Evolutionary conservation across 1,284 basidiomycete species (phyloP).

Genomic region (Naganishia liquefaciens): DNA sequence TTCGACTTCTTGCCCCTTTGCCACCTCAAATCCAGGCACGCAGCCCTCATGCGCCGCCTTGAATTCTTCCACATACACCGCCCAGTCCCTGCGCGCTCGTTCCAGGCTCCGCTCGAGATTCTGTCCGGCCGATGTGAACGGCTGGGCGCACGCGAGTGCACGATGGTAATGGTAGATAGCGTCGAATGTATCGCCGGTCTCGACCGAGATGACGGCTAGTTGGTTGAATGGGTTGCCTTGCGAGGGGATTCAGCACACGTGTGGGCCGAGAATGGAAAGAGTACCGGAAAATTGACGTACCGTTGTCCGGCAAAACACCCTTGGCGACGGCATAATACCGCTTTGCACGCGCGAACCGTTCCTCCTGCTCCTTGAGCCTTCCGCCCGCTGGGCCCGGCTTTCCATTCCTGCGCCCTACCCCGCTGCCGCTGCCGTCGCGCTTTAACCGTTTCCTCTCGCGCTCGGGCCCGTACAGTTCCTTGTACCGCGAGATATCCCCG

Average conservation of each 20-base stretch:
- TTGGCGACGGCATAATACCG: conserved; percentile 82
- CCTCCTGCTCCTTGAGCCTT: conserved; percentile 32
- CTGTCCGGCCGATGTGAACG: conserved; percentile 82
- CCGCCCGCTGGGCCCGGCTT: conserved; percentile 34
- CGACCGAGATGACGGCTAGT: conserved; percentile 86
- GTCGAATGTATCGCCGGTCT: conserved; percentile 76
- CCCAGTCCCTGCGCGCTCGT: conserved; percentile 63
- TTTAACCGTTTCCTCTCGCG: conserved; percentile 38
- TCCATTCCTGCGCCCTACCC: conserved; percentile 39
- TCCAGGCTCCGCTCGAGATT: conserved; percentile 75
- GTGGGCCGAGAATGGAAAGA: too few relatives aligned
- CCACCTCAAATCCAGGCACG: conserved; percentile 31
- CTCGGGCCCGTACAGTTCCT: conserved; percentile 78
- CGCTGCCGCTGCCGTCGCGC: neutral
- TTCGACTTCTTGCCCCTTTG: conserved; percentile 2
- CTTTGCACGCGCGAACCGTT: conserved; percentile 67
- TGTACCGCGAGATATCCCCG: conserved; percentile 90
- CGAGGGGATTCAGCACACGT: conserved; percentile 45
- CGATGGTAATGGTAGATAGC: conserved; percentile 87
- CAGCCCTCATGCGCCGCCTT: conserved; percentile 47
- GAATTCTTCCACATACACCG: conserved; percentile 20
- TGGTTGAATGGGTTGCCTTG: conserved; percentile 88
- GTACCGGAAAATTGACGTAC: conserved; percentile 47
- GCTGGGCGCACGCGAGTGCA: conserved; percentile 79
- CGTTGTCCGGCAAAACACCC: conserved; percentile 69